Evolutionary conservation across 495 filamentous ascomycete genomes (phyloP).

Genomic region (Aspergillus affinis): DNA sequence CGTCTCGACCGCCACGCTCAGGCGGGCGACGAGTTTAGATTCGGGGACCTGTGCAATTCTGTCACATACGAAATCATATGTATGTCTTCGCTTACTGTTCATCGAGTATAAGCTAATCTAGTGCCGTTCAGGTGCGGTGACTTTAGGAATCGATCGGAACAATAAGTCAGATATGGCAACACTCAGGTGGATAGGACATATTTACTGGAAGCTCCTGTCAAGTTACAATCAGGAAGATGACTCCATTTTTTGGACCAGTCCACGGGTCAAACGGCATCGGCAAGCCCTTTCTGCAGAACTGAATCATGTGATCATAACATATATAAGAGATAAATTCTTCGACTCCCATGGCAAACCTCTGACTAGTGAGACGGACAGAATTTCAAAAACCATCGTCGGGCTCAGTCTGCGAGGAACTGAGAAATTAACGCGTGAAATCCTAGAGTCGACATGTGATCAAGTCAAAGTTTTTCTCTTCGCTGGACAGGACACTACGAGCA

Average conservation of each 20-base stretch:
- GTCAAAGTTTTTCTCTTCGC: conserved; percentile 34
- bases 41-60: not conserved
- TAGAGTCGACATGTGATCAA: conserved; percentile 23
- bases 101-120: not conserved
- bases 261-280: not conserved
- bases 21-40: not conserved
- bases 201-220: not conserved
- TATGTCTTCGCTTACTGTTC: not conserved
- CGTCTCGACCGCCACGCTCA: not conserved
- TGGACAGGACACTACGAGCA: conserved; percentile 42
- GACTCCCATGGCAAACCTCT: conserved; percentile 6
- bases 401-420: conserved; percentile 9
- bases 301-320: not conserved
- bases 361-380: conserved; percentile 1
- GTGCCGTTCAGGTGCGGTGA: conserved; percentile 8
- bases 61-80: not conserved
- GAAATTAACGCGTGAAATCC: not conserved
- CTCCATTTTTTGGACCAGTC: not conserved
- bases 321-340: conserved; percentile 10
- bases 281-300: not conserved
- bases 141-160: conserved; percentile 5
- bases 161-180: not conserved
- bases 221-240: not conserved
- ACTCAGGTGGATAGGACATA: not conserved
- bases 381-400: not conserved